Base-by-base conservation (phyloP, 2,329 filamentous ascomycete species). In the Aciculosporium take region DNA sequence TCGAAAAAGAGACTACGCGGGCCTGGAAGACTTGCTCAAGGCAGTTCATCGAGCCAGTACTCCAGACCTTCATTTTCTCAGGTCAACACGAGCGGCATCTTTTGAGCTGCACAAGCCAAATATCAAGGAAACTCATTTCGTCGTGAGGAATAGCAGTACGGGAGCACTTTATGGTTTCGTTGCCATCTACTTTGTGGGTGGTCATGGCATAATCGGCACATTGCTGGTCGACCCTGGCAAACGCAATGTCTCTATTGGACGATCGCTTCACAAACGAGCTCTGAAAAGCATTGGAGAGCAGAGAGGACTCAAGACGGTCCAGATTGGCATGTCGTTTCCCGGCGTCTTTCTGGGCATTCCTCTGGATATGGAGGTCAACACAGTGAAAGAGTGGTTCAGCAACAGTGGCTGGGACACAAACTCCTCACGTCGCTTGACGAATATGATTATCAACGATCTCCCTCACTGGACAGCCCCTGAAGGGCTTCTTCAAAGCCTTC, bases 121-220 rank as follows among this genome's bases (percentile, higher is more conserved):
- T 35, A 72, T 94, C 23, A 76, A 84, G 42, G 86, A 94, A 59
- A 68, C 79, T 0, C 88, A 96, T 58, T 94, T 89, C 54, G 87
- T 95, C 7, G 88, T 96, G 25, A 76, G 88, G 17, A 96, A 95
- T 57, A 93, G 84, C 63, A 94, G 84, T 58, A 96, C 88, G 0
- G 81, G 86, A 47, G 84, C 84, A 0, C 64, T 96, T 0, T 95
- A 94, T 54, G 88, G 88, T 2, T 96, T 95, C 59, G 89, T 84
- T 53, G 82, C 87, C 0, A 94, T 87, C 0, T 95, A 94, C 56
- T 87, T 76, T 56, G 77, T 83, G 54, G 76, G 76, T 31, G 64
- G 64, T 1, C 79, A 79, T 4, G 86, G 85, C 13, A 80, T 86
- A 15, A 77, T 96, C 39, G 87, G 83, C 1, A 78, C 84, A 3